Evolutionary conservation across 345 rosid genomes (phyloP), one percentile per base, ranked within the genome.

Genomic region (Noccaea bulbosa): DNA sequence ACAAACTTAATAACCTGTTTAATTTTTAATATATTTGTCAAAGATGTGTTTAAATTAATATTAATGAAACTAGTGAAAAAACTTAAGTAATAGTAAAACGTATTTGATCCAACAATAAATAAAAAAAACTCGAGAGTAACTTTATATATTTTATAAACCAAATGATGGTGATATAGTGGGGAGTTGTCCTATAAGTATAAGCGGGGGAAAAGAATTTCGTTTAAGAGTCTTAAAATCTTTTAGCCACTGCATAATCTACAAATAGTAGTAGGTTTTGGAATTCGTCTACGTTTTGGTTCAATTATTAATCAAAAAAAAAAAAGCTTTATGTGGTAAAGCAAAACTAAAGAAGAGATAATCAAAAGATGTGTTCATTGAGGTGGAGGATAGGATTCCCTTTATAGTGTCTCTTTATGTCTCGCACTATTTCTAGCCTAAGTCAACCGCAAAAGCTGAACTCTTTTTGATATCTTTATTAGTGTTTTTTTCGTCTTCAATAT

Each of bases 371-470:
- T 60, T 65, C 58, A 65, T 70, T 65, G 59, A 53, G 51, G 65
- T 75, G 59, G 74, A 75, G 78, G 78, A 75, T 69, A 75, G 78
- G 78, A 75, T 75, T 62, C 78, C 70, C 68, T 75, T 75, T 75
- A 61, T 53, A 52, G 70, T 68, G 38, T 53, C 70, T 53, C 78
- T 75, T 75, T 74, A 74, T 74, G 72, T 66, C 67, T 44, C 33
- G 16, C 69, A 74, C 49, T 37, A 68, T 61, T 53, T 74, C 55
- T 61, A 8, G 62, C 69, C 48, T 67, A 74, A 74, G 78, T 74
- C 78, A 74, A 74, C 78, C 73, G 37, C 69, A 67, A 67, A 67
- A 74, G 78, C 73, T 61, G 49, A 61, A 11, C 20, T 45, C 63
- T 74, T 68, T 74, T 68, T 30, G 9, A 34, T 45, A 44, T 52